These are phyloP conservation scores for Boechera stricta DNA, from an alignment of 345 rosid genomes.

Conservation along the genomic window DNA sequence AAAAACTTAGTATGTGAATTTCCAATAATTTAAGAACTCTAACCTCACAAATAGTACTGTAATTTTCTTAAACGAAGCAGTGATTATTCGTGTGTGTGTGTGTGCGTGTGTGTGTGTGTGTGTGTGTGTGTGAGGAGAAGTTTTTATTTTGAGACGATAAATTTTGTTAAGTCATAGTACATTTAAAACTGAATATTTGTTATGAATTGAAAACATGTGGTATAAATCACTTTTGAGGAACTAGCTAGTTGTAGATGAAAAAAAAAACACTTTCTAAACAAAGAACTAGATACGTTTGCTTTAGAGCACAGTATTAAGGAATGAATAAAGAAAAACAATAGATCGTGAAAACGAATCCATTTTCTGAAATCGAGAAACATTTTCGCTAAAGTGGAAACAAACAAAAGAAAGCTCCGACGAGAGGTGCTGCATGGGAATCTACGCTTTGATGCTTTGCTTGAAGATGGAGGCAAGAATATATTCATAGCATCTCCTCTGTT, in stretches of 20 bases:
- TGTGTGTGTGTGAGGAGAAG: not conserved
- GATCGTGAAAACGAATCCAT: conserved; percentile 41
- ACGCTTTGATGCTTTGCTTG: conserved; percentile 50
- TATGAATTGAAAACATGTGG: not conserved
- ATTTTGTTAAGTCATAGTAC: not conserved
- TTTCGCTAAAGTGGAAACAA: conserved; percentile 39
- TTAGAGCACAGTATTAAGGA: conserved; percentile 5
- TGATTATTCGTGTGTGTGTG: no score
- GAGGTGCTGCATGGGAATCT: conserved; percentile 43
- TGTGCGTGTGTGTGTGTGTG: no score
- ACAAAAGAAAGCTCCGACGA: conserved; percentile 36
- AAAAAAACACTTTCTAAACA: not conserved
- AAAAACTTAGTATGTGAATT: not conserved
- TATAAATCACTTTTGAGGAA: conserved; percentile 15
- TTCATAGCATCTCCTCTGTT: conserved; percentile 20
- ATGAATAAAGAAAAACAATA: not conserved
- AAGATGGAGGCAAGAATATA: conserved; percentile 47
- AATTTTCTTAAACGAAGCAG: no score
- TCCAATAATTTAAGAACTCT: not conserved
- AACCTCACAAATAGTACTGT: no score
- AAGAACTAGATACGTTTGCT: not conserved
- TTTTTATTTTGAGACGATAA: not conserved
- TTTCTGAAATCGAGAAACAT: conserved; percentile 31
- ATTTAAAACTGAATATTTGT: not conserved
- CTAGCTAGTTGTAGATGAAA: conserved; percentile 15